Percentiles rank a stretch among this genome's conserved stretches.
These are phyloP conservation scores for Sarocladium kiliense DNA, from an alignment of 2,329 filamentous ascomycete genomes.

Conservation along the genomic window DNA sequence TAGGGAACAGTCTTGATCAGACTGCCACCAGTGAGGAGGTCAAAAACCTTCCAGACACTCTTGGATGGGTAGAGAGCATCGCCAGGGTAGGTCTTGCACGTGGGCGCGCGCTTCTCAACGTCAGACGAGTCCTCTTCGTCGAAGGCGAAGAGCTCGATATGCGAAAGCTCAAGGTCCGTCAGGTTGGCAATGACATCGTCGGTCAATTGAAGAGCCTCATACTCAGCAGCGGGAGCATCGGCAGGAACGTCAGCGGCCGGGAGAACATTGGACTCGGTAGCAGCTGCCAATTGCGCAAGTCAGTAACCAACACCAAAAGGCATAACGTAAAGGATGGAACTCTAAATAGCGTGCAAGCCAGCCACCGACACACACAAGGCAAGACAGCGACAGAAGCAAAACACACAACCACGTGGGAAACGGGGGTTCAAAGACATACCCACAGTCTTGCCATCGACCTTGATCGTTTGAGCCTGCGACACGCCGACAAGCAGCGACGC, in stretches of 20 bases:
- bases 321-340: not conserved
- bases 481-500: constrained; percentile 13
- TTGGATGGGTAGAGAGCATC: constrained; percentile 21
- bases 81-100: constrained; percentile 24
- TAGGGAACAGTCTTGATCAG: constrained; percentile 27
- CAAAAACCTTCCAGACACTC: constrained; percentile 25
- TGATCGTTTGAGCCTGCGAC: constrained; percentile 20
- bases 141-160: constrained; percentile 29
- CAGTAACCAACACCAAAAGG: not conserved
- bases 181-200: constrained; percentile 26
- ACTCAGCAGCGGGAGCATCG: constrained; percentile 15
- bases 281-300: not conserved
- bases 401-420: not conserved
- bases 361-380: not conserved
- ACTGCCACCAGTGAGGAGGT: constrained; percentile 26
- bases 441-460: constrained; percentile 17
- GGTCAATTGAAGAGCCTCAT: constrained; percentile 27
- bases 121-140: constrained; percentile 12
- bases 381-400: not conserved
- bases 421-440: constrained; percentile 14
- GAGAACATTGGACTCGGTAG: constrained; percentile 15
- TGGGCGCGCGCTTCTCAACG: constrained; percentile 4
- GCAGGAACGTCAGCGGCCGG: constrained; percentile 10
- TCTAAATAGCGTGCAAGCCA: too few species aligned
- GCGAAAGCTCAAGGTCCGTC: constrained; percentile 21